These are phyloP conservation scores for Monascus ruber DNA, from an alignment of 2,329 filamentous ascomycete genomes.

Conservation along the genomic window DNA sequence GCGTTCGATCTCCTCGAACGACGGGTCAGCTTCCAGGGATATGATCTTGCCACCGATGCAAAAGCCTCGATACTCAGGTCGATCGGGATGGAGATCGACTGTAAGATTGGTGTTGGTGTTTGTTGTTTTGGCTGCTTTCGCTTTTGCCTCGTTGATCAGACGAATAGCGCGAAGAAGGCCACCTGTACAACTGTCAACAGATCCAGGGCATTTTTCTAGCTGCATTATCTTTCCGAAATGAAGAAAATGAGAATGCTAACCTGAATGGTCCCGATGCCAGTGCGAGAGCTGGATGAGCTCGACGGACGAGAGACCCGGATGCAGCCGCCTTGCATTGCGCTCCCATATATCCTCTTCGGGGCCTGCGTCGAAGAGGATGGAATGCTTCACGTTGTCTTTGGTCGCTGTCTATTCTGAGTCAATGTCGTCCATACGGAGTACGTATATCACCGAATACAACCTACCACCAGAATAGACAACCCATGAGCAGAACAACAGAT, in stretches of 20 bases:
- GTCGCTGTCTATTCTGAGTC: conserved; percentile 32
- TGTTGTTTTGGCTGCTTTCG: conserved; percentile 7
- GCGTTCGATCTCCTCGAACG: conserved; percentile 36
- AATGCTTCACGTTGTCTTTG: conserved; percentile 33
- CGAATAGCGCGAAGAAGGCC: conserved; percentile 40
- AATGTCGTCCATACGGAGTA: background rate
- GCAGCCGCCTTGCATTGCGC: conserved; percentile 36
- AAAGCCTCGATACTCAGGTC: conserved; percentile 42
- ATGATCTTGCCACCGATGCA: conserved; percentile 30
- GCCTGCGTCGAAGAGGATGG: conserved; percentile 43
- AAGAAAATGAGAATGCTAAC: conserved; percentile 13
- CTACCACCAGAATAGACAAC: conserved; percentile 41
- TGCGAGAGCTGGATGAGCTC: conserved; percentile 41
- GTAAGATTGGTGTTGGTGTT: conserved; percentile 16
- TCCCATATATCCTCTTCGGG: conserved; percentile 43
- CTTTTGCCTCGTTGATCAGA: conserved; percentile 35
- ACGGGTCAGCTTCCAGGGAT: conserved; percentile 43
- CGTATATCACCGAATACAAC: conserved; percentile 3
- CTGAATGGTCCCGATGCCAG: conserved; percentile 47
- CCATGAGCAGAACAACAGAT: conserved; percentile 46
- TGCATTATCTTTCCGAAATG: background rate
- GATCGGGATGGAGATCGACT: conserved; percentile 42
- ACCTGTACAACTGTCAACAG: conserved; percentile 15
- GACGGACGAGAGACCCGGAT: conserved; percentile 31
- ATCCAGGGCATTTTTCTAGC: background rate